phyloP scores from a whole-genome alignment of 2,329 filamentous ascomycete genomes.

The Trichoderma koningiopsis region DNA sequence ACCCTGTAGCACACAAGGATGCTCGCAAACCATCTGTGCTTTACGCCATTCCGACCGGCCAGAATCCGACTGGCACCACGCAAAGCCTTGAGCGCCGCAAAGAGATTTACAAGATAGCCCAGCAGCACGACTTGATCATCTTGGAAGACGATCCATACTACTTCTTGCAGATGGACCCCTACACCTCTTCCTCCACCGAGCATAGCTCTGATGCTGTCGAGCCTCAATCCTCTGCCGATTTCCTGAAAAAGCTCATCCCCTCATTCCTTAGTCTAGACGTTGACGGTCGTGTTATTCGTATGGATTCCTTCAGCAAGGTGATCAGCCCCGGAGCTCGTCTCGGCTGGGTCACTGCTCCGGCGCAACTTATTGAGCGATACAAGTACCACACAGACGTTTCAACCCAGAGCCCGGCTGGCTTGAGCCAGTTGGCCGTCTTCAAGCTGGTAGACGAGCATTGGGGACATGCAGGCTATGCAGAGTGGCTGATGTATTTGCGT shows the following conservation, averaged over 20 bases:
- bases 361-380: slow-evolving; percentile 11
- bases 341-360: slow-evolving; percentile 78
- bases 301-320: slow-evolving; percentile 95
- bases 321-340: slow-evolving; percentile 86
- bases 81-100: slow-evolving; percentile 72
- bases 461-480: slow-evolving; percentile 9
- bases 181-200: slow-evolving; percentile 56
- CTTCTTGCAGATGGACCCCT: slow-evolving; percentile 82
- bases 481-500: slow-evolving; percentile 19
- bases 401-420: slow-evolving; percentile 12
- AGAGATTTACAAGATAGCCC: slow-evolving; percentile 78
- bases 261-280: slow-evolving; percentile 81
- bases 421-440: slow-evolving; percentile 12
- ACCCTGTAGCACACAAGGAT: background rate
- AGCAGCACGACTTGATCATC: slow-evolving; percentile 85
- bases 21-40: slow-evolving; percentile 5
- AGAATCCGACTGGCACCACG: slow-evolving; percentile 82
- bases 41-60: slow-evolving; percentile 51
- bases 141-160: slow-evolving; percentile 95
- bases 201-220: slow-evolving; percentile 49
- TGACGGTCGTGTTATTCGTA: slow-evolving; percentile 82
- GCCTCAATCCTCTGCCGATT: slow-evolving; percentile 62
- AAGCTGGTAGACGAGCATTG: slow-evolving; percentile 21
- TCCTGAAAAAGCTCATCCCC: slow-evolving; percentile 80
- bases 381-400: slow-evolving; percentile 12